Evolutionary conservation across 2,329 filamentous ascomycete genomes (phyloP), one percentile per base, ranked within the genome.

Genomic region (Fusarium subglutinans): DNA sequence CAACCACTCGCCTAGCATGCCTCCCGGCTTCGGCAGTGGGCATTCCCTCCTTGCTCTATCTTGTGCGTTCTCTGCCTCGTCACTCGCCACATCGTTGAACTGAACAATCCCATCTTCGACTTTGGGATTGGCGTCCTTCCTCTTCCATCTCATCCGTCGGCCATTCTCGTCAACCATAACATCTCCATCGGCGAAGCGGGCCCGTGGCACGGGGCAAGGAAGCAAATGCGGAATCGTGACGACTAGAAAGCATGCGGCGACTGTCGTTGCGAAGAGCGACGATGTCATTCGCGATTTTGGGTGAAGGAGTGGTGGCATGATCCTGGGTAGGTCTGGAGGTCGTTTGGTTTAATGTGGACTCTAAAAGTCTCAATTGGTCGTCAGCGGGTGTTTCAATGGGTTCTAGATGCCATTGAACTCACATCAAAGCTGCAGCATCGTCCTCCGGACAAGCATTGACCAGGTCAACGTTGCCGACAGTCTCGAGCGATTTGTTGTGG

Each of bases 271-370:
- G 86, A 99, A 99, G 69, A 99, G 92, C 51, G 95, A 96, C 64
- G 93, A 95, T 78, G 96, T 99, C 86, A 94, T 94, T 79, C 94
- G 92, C 76, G 96, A 98, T 83, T 95, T 92, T 40, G 96, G 96
- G 83, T 99, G 96, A 47, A 99, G 91, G 84, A 96, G 93, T 70
- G 94, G 93, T 79, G 94, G 91, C 93, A 96, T 96, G 81, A 80
- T 84, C 62, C 73, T 41, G 61, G 54, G 65, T 50, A 63, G 41
- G 59, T 58, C 55, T 28, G 41, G 41, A 43, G 58, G 62, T 65
- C 48, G 69, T 74, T 67, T 59, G 43, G 61, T 68, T 61, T 14
- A 55, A 26, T 67, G 66, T n/a, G 59, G 61, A 66, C 69, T 78
- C 69, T 77, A 77, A 63, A 75, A 33, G 63, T 79, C 73, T 76